Conservation (phyloP, 2,329 filamentous ascomycete species). For the Capronia americana region DNA sequence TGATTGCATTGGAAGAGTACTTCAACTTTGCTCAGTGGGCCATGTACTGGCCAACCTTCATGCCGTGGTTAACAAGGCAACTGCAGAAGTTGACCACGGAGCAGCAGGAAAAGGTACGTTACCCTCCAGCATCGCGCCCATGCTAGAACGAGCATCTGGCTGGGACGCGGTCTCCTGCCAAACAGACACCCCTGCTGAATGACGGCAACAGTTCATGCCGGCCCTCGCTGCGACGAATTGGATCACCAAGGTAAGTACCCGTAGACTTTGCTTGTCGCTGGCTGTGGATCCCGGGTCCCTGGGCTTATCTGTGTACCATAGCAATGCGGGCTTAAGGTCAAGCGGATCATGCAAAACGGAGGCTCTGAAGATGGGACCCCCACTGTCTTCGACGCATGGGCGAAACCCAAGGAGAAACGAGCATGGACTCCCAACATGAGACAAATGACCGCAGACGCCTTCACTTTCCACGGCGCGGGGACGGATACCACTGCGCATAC, state of each 20-base stretch:
- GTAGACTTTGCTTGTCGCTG: neutral
- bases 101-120: constrained; percentile 14
- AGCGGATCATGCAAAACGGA: constrained; percentile 20
- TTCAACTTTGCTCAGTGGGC: constrained; percentile 14
- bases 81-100: constrained; percentile 20
- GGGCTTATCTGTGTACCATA: neutral
- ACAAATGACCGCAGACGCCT: constrained; percentile 29
- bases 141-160: neutral
- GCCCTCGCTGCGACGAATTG: constrained; percentile 38
- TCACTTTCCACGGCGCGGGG: constrained; percentile 29
- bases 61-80: constrained; percentile 11
- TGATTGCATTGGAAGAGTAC: constrained; percentile 21
- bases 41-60: constrained; percentile 23
- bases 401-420: constrained; percentile 16
- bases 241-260: constrained; percentile 30
- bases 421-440: constrained; percentile 5
- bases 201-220: constrained; percentile 7
- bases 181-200: neutral
- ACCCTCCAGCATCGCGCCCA: neutral
- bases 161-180: neutral
- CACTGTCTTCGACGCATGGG: constrained; percentile 40
- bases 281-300: neutral
- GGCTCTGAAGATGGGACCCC: constrained; percentile 15
- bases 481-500: constrained; percentile 35
- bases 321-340: constrained; percentile 35